Evolutionary conservation across 108 stramenopile genomes (phyloP).

Genomic region (Cyclotella distinguenda): DNA sequence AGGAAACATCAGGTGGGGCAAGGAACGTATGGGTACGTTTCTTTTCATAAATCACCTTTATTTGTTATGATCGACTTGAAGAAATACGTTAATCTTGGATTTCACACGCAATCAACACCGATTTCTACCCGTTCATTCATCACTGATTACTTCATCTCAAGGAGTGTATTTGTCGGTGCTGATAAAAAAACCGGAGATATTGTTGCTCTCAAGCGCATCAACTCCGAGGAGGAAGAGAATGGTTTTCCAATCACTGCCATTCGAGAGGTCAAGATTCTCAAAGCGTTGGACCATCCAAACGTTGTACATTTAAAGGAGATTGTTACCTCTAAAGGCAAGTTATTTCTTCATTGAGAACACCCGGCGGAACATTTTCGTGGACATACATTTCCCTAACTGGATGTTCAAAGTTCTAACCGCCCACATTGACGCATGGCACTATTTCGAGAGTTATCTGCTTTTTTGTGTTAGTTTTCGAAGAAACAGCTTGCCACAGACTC

Average conservation of each 20-base stretch:
- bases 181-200: conserved; percentile 75
- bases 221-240: conserved; percentile 87
- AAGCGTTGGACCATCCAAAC: conserved; percentile 82
- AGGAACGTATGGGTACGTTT: conserved; percentile 79
- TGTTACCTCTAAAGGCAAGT: conserved; percentile 90
- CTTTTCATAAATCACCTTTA: conserved; percentile 2
- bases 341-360: background rate
- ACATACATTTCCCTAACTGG: conserved; percentile 57
- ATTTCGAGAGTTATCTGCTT: conserved; percentile 53
- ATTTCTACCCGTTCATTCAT: background rate
- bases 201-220: conserved; percentile 91
- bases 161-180: conserved; percentile 82
- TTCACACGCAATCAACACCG: background rate
- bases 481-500: conserved; percentile 37
- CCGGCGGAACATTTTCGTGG: conserved; percentile 78
- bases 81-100: conserved; percentile 8
- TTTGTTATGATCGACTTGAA: no score
- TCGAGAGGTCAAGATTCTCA: conserved; percentile 93
- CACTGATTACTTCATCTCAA: conserved; percentile 8
- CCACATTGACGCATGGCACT: conserved; percentile 63
- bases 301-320: conserved; percentile 90
- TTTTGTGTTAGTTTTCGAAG: conserved; percentile 19
- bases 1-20: conserved; percentile 81
- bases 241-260: conserved; percentile 93
- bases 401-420: conserved; percentile 81